Evolutionary conservation across 306 rosid genomes (phyloP), one percentile per base, ranked within the genome.

Genomic region (Erythrophleum fordii): DNA sequence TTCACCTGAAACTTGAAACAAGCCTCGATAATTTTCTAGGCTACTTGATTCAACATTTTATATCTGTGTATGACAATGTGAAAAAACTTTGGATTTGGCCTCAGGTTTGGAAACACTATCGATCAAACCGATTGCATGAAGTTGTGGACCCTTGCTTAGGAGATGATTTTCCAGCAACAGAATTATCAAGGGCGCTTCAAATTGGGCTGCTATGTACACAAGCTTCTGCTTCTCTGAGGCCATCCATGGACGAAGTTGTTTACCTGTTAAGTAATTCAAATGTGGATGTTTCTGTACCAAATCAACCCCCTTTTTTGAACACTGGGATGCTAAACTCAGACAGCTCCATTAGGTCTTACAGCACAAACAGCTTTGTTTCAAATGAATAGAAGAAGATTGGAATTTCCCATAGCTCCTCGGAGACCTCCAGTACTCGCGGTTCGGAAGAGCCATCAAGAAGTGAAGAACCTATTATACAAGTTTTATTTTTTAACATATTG

Each of bases 191-290:
- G 64, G 85, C 86, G 71, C 80, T 92, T 79, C 94, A 81, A 67
- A 94, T 94, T 66, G 98, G 92, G 34, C 89, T 92, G 59, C 78
- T 91, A 25, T 94, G 98, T 85, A 83, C 97, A 46, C 98, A 94
- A 80, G 98, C 97, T 68, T 87, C 92, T 71, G 91, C 80, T 77
- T 77, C 88, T 42, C 73, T 83, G 34, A 88, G 98, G 71, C 97
- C 98, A 80, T 86, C 92, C 26, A 91, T 92, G 94, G 73, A 70
- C 5, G 86, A 83, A 66, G 91, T 94, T 58, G 90, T 85, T 68
- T 34, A 56, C 72, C 72, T 94, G 91, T 79, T 94, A 42, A 88
- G 80, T 23, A 79, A 87, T 74, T 66, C 82, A 76, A 85, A 87
- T 31, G 53, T 37, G 18, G 87, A 83, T 23, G 83, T 90, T 46